These are phyloP conservation scores for Penicillium italicum DNA, from an alignment of 2,329 filamentous ascomycete species.

Conservation along the genomic window DNA sequence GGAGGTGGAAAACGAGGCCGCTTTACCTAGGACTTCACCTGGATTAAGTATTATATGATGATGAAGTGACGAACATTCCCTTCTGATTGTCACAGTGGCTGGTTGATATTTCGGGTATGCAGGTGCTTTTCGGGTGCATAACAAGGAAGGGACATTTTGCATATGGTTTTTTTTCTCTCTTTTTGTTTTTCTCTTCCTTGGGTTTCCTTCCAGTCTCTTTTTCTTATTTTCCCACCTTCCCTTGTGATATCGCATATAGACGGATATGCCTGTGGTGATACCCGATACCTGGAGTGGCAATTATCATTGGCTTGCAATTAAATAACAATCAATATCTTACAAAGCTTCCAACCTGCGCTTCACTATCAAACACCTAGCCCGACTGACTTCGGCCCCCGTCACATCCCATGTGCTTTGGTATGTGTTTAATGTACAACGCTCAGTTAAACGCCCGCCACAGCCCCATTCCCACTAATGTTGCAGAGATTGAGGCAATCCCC, in stretches of 20 bases:
- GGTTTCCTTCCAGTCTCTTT: slow-evolving; percentile 4
- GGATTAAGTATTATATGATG: slow-evolving; percentile 23
- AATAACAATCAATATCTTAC: slow-evolving; percentile 23
- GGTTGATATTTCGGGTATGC: slow-evolving; percentile 20
- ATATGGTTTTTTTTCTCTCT: slow-evolving; percentile 19
- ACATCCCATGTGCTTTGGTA: not conserved
- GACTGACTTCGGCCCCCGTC: not conserved
- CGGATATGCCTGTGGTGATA: slow-evolving; percentile 35
- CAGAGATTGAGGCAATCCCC: slow-evolving; percentile 65
- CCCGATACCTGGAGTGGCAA: slow-evolving; percentile 36
- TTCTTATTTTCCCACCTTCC: slow-evolving; percentile 9
- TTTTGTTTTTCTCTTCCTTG: slow-evolving; percentile 14
- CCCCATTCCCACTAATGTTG: slow-evolving; percentile 66
- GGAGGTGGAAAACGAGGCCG: slow-evolving; percentile 49
- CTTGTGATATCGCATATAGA: slow-evolving; percentile 34
- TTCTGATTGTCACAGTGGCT: slow-evolving; percentile 35
- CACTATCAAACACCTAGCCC: not conserved
- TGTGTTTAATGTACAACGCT: slow-evolving; percentile 14
- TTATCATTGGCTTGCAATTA: slow-evolving; percentile 24
- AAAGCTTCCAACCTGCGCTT: slow-evolving; percentile 6
- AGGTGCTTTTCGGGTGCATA: slow-evolving; percentile 31
- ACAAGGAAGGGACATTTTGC: slow-evolving; percentile 30
- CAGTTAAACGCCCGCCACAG: slow-evolving; percentile 64
- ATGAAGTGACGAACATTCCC: slow-evolving; percentile 34
- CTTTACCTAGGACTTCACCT: slow-evolving; percentile 34